A percentile compares a stretch with the other conserved stretches of the same genome.
Conservation (phyloP, 768 basidiomycete species). For the Podaxis sp. region DNA sequence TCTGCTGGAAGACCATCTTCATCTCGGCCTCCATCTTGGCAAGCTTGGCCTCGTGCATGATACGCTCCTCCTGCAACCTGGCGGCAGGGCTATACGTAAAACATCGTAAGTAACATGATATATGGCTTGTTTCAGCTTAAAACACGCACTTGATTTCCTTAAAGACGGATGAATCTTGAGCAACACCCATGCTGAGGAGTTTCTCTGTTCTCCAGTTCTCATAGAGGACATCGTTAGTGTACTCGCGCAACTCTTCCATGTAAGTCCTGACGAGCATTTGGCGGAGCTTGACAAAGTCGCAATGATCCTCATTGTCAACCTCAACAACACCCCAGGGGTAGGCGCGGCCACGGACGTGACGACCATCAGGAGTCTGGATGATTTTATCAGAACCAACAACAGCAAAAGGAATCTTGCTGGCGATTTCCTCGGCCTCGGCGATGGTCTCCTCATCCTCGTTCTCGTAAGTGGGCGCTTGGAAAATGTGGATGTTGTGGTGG, state of each 20-base stretch:
- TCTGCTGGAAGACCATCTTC: slow-evolving; percentile 99
- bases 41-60: slow-evolving; percentile 95
- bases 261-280: slow-evolving; percentile 99
- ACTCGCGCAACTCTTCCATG: slow-evolving; percentile 98
- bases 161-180: slow-evolving; percentile 97
- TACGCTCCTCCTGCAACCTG: slow-evolving; percentile 93
- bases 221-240: slow-evolving; percentile 93
- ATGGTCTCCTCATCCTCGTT: slow-evolving; percentile 99
- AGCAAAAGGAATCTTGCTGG: slow-evolving; percentile 97
- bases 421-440: slow-evolving; percentile 96
- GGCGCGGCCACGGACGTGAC: slow-evolving; percentile 88
- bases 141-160: slow-evolving; percentile 94
- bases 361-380: slow-evolving; percentile 83
- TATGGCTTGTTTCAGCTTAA: neutral
- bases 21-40: slow-evolving; percentile 99
- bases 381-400: slow-evolving; percentile 92
- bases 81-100: slow-evolving; percentile 76
- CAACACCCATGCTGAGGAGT: slow-evolving; percentile 94
- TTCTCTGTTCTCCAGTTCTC: slow-evolving; percentile 99
- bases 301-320: slow-evolving; percentile 99
- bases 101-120: slow-evolving; percentile 19
- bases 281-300: slow-evolving; percentile 98
- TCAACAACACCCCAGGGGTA: slow-evolving; percentile 99
- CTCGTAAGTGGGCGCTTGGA: slow-evolving; percentile 96
- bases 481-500: slow-evolving; percentile 95